phyloP scores from a whole-genome alignment of 495 filamentous ascomycete genomes.

The Podospora pseudopauciseta region DNA sequence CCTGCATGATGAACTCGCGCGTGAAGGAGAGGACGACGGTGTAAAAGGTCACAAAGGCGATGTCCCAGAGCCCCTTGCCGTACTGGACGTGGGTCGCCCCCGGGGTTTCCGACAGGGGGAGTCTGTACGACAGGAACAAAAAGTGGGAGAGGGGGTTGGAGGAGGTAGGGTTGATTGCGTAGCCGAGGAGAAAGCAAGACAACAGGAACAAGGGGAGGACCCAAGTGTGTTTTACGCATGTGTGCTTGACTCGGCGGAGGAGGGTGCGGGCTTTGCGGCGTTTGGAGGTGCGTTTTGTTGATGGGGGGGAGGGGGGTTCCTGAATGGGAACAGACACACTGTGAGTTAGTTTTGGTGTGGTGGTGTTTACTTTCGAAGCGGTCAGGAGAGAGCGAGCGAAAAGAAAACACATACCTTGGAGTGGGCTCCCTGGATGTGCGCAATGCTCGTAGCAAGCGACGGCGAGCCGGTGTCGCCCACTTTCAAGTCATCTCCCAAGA shows the following conservation, averaged over 20 bases:
- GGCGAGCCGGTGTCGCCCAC: slow-evolving; percentile 49
- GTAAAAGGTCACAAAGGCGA: slow-evolving; percentile 88
- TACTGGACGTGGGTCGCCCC: slow-evolving; percentile 64
- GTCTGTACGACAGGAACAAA: slow-evolving; percentile 89
- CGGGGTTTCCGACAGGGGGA: slow-evolving; percentile 46
- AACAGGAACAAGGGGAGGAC: slow-evolving; percentile 73
- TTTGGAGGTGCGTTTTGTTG: slow-evolving; percentile 48
- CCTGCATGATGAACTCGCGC: slow-evolving; percentile 96
- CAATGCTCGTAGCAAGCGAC: slow-evolving; percentile 42
- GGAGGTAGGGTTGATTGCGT: slow-evolving; percentile 71
- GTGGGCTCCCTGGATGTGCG: slow-evolving; percentile 28
- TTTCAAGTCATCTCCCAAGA: slow-evolving; percentile 41
- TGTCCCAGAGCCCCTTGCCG: slow-evolving; percentile 82
- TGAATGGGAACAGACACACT: neutral
- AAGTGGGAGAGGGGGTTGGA: slow-evolving; percentile 81
- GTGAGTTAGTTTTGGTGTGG: neutral
- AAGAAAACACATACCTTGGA: slow-evolving; percentile 22
- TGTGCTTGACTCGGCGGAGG: slow-evolving; percentile 63
- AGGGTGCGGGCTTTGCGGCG: slow-evolving; percentile 57
- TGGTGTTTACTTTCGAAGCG: neutral
- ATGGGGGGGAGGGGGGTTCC: slow-evolving; percentile 18
- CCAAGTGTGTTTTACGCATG: slow-evolving; percentile 72
- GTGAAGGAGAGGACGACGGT: slow-evolving; percentile 86
- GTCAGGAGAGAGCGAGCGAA: slow-evolving; percentile 11
- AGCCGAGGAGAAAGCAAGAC: slow-evolving; percentile 59